Percentiles rank a stretch among this genome's conserved stretches.
Conservation (phyloP, 192 early-diverging fungal genomes). For the Pecoramyces ruminantium region DNA sequence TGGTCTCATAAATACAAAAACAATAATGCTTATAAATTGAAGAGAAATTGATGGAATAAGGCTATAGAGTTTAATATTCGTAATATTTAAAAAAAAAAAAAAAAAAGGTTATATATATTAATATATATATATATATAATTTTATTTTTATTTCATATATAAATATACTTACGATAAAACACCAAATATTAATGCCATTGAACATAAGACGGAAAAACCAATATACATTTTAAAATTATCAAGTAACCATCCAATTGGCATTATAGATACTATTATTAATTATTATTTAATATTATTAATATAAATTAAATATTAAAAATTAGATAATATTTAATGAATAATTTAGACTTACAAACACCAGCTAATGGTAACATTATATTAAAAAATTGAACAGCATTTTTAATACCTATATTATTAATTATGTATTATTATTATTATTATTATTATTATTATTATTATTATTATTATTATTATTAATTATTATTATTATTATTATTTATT, state of each 20-base stretch:
- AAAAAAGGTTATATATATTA: not conserved
- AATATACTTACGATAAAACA: not conserved
- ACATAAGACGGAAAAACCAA: not conserved
- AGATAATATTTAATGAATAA: too few species aligned
- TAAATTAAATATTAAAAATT: too few species aligned
- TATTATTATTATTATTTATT: too few species aligned
- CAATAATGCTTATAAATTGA: not conserved
- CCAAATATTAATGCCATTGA: not conserved
- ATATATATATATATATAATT: too few species aligned
- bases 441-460: too few species aligned
- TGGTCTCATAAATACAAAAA: not conserved
- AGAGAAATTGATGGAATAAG: not conserved
- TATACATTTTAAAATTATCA: not conserved
- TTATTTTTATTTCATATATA: too few species aligned
- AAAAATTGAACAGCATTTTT: not conserved
- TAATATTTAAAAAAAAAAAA: too few species aligned
- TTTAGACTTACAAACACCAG: not conserved
- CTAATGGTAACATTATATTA: not conserved
- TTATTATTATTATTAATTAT: too few species aligned
- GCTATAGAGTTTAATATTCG: too few species aligned
- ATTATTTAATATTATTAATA: too few species aligned
- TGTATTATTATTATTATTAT: too few species aligned
- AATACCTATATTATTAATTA: not conserved
- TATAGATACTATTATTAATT: not conserved
- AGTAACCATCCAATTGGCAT: not conserved